Evolutionary conservation across 164 flowering plant species (phyloP).

Genomic region (Kalanchoe fedtschenkoi): DNA sequence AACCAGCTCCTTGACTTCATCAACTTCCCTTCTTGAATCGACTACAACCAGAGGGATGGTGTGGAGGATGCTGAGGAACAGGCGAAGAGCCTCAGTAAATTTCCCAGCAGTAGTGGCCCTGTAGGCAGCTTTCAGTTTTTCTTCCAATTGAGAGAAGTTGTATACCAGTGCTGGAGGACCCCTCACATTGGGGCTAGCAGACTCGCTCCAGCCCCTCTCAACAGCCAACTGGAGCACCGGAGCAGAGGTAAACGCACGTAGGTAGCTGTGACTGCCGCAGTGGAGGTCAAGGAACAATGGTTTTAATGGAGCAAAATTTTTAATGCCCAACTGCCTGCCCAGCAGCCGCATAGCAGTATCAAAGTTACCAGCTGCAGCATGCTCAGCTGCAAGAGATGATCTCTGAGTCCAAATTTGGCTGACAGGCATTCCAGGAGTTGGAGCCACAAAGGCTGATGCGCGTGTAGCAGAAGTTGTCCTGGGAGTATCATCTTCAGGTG

Average conservation of each 20-base stretch:
- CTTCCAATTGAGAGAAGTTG: slow-evolving; percentile 67
- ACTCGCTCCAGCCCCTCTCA: slow-evolving; percentile 57
- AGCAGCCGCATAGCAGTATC: slow-evolving; percentile 62
- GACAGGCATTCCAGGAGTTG: slow-evolving; percentile 73
- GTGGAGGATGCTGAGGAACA: slow-evolving; percentile 37
- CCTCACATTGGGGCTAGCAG: slow-evolving; percentile 59
- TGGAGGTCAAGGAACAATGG: slow-evolving; percentile 62
- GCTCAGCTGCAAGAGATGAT: slow-evolving; percentile 87
- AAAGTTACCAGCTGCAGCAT: slow-evolving; percentile 90
- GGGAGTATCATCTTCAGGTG: slow-evolving; percentile 53
- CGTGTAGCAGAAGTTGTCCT: slow-evolving; percentile 34
- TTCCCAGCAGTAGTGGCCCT: slow-evolving; percentile 51
- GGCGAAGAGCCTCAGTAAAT: slow-evolving; percentile 49
- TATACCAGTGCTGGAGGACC: slow-evolving; percentile 72
- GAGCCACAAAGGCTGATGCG: slow-evolving; percentile 56
- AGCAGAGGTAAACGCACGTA: slow-evolving; percentile 47
- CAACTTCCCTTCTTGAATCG: slow-evolving; percentile 56
- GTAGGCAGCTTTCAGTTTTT: slow-evolving; percentile 68
- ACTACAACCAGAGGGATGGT: slow-evolving; percentile 66
- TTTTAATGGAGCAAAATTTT: slow-evolving; percentile 62
- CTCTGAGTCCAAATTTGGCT: slow-evolving; percentile 78
- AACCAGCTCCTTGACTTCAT: slow-evolving; percentile 70
- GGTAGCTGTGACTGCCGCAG: slow-evolving; percentile 58
- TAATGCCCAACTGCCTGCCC: slow-evolving; percentile 57
- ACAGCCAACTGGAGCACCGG: slow-evolving; percentile 55